phyloP scores from a whole-genome alignment of 1,284 basidiomycete species.

The Cystobasidium sp. region DNA sequence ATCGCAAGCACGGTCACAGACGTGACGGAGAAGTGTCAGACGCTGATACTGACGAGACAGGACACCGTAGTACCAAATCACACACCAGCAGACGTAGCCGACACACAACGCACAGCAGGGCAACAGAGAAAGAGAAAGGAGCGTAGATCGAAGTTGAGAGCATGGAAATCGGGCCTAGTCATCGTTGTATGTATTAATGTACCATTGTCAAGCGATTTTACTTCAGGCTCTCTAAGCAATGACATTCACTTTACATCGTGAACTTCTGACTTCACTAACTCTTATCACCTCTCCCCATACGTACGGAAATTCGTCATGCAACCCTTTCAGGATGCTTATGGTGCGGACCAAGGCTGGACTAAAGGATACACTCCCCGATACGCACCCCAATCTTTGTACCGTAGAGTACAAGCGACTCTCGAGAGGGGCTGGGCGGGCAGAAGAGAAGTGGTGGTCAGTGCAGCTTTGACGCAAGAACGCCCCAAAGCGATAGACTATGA shows the following conservation, averaged over 20 bases:
- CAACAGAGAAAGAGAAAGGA: too few species aligned
- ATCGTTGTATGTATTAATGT: neutral
- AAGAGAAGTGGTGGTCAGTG: constrained; percentile 25
- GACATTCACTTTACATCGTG: neutral
- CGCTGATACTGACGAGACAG: neutral
- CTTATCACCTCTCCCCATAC: neutral
- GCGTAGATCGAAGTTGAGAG: too few species aligned
- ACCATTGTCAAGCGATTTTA: neutral
- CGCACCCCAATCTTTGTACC: too few species aligned
- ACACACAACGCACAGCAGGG: neutral
- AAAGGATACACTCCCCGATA: too few species aligned
- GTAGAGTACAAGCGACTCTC: neutral
- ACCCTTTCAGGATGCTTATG: too few species aligned
- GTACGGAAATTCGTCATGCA: too few species aligned
- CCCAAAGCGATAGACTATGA: constrained; percentile 14
- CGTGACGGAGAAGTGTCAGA: neutral
- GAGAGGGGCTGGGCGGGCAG: neutral
- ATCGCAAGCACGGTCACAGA: neutral
- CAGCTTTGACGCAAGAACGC: neutral
- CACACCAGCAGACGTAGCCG: constrained; percentile 16
- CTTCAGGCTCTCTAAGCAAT: too few species aligned
- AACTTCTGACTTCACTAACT: neutral
- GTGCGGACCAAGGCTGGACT: too few species aligned
- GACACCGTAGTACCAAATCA: constrained; percentile 1
- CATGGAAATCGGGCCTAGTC: neutral